A percentile compares a stretch with the other conserved stretches of the same genome.
Evolutionary conservation across 345 rosid species (phyloP).

Genomic region (Leavenworthia alabamica): DNA sequence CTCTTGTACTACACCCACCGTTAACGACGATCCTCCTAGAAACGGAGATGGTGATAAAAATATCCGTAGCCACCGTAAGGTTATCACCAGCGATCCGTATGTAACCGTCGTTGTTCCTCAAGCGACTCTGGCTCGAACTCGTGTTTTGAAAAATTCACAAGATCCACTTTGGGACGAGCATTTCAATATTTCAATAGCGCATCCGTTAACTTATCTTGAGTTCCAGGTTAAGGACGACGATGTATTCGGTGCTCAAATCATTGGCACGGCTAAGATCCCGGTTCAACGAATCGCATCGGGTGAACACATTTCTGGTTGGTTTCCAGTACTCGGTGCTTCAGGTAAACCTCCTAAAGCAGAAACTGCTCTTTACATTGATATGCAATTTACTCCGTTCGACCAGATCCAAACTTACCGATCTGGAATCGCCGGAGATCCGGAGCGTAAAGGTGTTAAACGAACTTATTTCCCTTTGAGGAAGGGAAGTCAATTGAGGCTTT

Average conservation of each 20-base stretch:
- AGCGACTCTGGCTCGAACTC: conserved; percentile 75
- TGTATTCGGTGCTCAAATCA: conserved; percentile 64
- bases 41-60: conserved; percentile 1
- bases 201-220: conserved; percentile 55
- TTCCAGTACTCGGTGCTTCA: conserved; percentile 35
- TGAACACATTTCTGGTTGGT: conserved; percentile 43
- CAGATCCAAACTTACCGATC: conserved; percentile 38
- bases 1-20: conserved; percentile 16
- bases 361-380: conserved; percentile 41
- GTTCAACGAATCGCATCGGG: conserved; percentile 42
- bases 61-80: conserved; percentile 32
- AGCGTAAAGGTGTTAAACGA: conserved; percentile 45
- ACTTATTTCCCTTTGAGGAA: conserved; percentile 81
- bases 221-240: conserved; percentile 82
- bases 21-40: neutral
- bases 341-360: conserved; percentile 53
- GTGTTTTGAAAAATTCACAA: conserved; percentile 58
- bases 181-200: conserved; percentile 63
- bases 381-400: conserved; percentile 67
- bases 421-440: conserved; percentile 67
- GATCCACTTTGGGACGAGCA: conserved; percentile 69
- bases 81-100: conserved; percentile 79
- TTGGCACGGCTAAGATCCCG: conserved; percentile 53
- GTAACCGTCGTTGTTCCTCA: conserved; percentile 85
- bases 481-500: conserved; percentile 56